A percentile compares a stretch with the other conserved stretches of the same genome.
Evolutionary conservation across 805 yeast genomes (phyloP).

Genomic region (Yamadazyma insecticola): DNA sequence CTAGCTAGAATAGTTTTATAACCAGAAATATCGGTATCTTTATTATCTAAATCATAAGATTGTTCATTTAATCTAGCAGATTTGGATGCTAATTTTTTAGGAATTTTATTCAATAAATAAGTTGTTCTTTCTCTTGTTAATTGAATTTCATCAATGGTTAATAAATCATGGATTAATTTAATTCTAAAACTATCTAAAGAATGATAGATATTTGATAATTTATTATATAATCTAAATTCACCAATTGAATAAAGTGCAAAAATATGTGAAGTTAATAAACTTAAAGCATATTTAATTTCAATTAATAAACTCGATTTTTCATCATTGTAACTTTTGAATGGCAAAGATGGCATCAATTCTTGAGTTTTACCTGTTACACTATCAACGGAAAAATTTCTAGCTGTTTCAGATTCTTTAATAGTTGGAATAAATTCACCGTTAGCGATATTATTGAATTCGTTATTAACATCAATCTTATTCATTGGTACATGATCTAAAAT

Average conservation of each 20-base stretch:
- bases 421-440: conserved; percentile 24
- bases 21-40: conserved; percentile 52
- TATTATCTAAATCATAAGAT: conserved; percentile 36
- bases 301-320: conserved; percentile 33
- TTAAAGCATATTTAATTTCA: conserved; percentile 56
- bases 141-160: conserved; percentile 50
- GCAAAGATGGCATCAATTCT: conserved; percentile 46
- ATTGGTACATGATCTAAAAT: conserved; percentile 41
- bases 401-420: conserved; percentile 26
- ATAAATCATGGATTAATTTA: conserved; percentile 44
- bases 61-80: conserved; percentile 36
- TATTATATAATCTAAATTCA: conserved; percentile 59
- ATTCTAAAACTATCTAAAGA: conserved; percentile 57
- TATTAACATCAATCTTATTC: conserved; percentile 19
- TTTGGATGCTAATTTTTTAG: conserved; percentile 52
- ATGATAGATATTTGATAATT: conserved; percentile 48
- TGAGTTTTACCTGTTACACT: conserved; percentile 8
- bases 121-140: conserved; percentile 49
- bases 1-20: conserved; percentile 66
- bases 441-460: conserved; percentile 23
- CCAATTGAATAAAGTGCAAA: conserved; percentile 69
- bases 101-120: conserved; percentile 49
- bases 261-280: conserved; percentile 57
- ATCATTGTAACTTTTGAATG: conserved; percentile 41
- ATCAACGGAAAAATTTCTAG: conserved; percentile 18